Percentiles rank a stretch among this genome's conserved stretches.
Evolutionary conservation across 1,139 yeast genomes (phyloP).

Genomic region (Schizosaccharomyces versatilis): DNA sequence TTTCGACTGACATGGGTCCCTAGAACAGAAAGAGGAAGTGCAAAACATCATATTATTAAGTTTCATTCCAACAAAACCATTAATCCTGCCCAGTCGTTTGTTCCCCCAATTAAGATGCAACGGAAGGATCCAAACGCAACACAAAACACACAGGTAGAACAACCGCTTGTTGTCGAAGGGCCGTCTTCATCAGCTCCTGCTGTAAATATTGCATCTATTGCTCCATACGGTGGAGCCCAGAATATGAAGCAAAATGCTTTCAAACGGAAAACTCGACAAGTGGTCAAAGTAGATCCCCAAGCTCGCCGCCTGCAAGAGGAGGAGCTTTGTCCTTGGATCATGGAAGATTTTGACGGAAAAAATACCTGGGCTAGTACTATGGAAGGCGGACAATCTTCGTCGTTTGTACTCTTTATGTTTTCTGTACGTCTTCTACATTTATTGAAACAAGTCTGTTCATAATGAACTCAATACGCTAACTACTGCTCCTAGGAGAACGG

Average conservation of each 20-base stretch:
- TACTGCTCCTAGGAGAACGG: slow-evolving; percentile 5
- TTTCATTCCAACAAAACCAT: slow-evolving; percentile 1
- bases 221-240: slow-evolving; percentile 86
- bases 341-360: slow-evolving; percentile 85
- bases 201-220: slow-evolving; percentile 32
- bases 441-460: background rate
- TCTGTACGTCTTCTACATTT: slow-evolving; percentile 2
- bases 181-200: slow-evolving; percentile 14
- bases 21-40: background rate
- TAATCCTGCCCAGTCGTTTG: background rate
- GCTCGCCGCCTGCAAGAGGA: slow-evolving; percentile 73
- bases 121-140: slow-evolving; percentile 9
- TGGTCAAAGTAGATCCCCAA: slow-evolving; percentile 54
- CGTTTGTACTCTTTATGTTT: slow-evolving; percentile 43
- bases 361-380: slow-evolving; percentile 91
- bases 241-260: slow-evolving; percentile 38
- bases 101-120: slow-evolving; percentile 3
- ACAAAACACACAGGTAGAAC: slow-evolving; percentile 17
- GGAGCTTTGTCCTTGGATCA: slow-evolving; percentile 92
- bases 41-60: background rate
- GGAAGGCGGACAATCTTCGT: slow-evolving; percentile 81
- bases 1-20: background rate
- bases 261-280: slow-evolving; percentile 68
- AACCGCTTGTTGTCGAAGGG: slow-evolving; percentile 11
- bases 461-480: background rate